Percentiles rank a stretch among this genome's conserved stretches.
Evolutionary conservation across 1,139 yeast species (phyloP).

Genomic region (Magnusiomyces paraingens): DNA sequence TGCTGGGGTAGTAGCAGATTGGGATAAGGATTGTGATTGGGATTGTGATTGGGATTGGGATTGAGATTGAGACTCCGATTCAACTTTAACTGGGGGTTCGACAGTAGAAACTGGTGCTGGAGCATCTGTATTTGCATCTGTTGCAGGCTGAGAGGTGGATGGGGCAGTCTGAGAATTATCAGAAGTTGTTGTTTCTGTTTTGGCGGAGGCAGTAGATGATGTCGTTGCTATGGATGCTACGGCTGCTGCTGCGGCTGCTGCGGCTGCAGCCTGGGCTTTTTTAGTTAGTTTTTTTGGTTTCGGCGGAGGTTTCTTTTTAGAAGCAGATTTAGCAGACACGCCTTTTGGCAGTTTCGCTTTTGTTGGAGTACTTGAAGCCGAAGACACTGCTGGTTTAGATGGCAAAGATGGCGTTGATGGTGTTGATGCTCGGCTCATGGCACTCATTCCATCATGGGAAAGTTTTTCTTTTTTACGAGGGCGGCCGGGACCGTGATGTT

Average conservation of each 20-base stretch:
- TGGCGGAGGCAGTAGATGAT: too few species aligned
- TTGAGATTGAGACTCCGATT: not conserved
- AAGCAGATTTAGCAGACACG: not conserved
- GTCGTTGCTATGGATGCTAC: not conserved
- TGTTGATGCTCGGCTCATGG: not conserved
- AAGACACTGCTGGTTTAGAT: not conserved
- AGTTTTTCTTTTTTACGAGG: conserved; percentile 13
- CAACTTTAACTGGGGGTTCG: conserved; percentile 3
- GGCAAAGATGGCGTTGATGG: not conserved
- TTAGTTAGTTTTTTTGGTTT: conserved; percentile 8
- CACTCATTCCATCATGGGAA: not conserved
- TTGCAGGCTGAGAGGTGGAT: not conserved
- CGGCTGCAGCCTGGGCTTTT: conserved; percentile 34
- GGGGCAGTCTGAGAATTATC: not conserved
- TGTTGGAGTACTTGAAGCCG: conserved; percentile 2
- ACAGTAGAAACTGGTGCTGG: conserved; percentile 2
- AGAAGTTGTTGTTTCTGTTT: too few species aligned
- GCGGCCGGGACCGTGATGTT: conserved; percentile 13
- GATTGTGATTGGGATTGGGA: too few species aligned
- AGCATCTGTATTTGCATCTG: not conserved
- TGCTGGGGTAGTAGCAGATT: not conserved
- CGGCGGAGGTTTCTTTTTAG: conserved; percentile 6
- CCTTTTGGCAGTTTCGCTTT: not conserved
- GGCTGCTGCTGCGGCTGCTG: conserved; percentile 24
- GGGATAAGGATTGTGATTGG: too few species aligned